phyloP scores from a whole-genome alignment of 106 monocot genomes.

The Agapanthus africanus region DNA sequence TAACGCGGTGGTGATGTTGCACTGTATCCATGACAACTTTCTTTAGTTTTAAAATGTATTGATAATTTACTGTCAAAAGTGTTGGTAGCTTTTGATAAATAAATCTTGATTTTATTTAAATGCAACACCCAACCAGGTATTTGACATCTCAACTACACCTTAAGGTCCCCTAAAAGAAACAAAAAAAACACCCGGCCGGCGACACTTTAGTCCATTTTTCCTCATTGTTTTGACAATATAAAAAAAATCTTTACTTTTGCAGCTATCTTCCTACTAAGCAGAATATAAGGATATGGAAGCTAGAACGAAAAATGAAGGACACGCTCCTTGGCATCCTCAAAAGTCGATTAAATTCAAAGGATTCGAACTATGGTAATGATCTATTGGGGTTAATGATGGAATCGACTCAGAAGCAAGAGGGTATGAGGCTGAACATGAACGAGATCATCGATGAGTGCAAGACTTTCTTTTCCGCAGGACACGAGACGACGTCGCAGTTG shows the following conservation, averaged over 20 bases:
- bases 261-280: conserved; percentile 37
- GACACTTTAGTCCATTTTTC: no score
- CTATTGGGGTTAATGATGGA: conserved; percentile 66
- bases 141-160: no score
- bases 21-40: no score
- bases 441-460: conserved; percentile 74
- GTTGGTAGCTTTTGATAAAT: not conserved
- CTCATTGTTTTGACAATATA: no score
- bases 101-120: not conserved
- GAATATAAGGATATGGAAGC: conserved; percentile 26
- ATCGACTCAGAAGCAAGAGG: conserved; percentile 9
- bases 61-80: no score
- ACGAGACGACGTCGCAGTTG: conserved; percentile 47
- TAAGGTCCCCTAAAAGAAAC: no score
- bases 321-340: conserved; percentile 20
- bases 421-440: conserved; percentile 32
- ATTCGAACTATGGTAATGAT: conserved; percentile 29
- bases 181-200: no score
- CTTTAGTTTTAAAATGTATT: no score
- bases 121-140: no score
- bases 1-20: no score
- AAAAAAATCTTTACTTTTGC: not conserved
- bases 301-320: conserved; percentile 19
- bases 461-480: conserved; percentile 62
- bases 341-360: conserved; percentile 16